phyloP scores from a whole-genome alignment of 2,329 filamentous ascomycete species.

The Xylariaceae sp. region DNA sequence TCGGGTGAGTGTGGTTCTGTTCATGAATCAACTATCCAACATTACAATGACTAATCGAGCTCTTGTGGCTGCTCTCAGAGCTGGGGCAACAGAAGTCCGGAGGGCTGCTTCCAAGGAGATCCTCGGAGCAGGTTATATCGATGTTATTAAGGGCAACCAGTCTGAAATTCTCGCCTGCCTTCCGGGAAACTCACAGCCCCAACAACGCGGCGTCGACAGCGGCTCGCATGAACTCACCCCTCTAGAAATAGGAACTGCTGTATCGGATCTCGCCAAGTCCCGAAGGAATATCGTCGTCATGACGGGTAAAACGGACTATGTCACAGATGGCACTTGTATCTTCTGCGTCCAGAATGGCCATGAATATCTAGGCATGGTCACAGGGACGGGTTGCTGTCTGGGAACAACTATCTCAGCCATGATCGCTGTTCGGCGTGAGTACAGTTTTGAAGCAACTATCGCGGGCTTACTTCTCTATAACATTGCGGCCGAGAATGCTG shows the following conservation, averaged over 20 bases:
- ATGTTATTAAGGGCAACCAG: constrained; percentile 92
- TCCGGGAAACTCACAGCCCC: constrained; percentile 30
- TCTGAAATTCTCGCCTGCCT: constrained; percentile 80
- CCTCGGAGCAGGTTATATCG: constrained; percentile 70
- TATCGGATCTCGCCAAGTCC: constrained; percentile 60
- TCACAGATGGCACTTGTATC: constrained; percentile 69
- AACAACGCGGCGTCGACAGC: constrained; percentile 84
- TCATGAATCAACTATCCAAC: neutral
- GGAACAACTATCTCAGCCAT: constrained; percentile 78
- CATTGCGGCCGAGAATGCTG: constrained; percentile 64
- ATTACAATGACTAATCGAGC: no score
- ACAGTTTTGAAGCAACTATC: constrained; percentile 69
- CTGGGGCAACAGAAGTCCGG: constrained; percentile 74
- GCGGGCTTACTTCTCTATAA: constrained; percentile 76
- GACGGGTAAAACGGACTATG: constrained; percentile 73
- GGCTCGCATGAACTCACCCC: constrained; percentile 47
- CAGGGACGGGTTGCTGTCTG: constrained; percentile 79
- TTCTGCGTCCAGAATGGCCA: constrained; percentile 74
- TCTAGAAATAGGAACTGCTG: constrained; percentile 58
- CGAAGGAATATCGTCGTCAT: constrained; percentile 73
- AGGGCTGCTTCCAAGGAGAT: constrained; percentile 67
- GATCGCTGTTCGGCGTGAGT: constrained; percentile 57
- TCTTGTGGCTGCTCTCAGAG: constrained; percentile 45
- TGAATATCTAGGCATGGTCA: constrained; percentile 63
- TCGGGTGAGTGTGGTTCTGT: constrained; percentile 54